phyloP scores from a whole-genome alignment of 2,329 filamentous ascomycete species.

The Tympanopsis confertula region DNA sequence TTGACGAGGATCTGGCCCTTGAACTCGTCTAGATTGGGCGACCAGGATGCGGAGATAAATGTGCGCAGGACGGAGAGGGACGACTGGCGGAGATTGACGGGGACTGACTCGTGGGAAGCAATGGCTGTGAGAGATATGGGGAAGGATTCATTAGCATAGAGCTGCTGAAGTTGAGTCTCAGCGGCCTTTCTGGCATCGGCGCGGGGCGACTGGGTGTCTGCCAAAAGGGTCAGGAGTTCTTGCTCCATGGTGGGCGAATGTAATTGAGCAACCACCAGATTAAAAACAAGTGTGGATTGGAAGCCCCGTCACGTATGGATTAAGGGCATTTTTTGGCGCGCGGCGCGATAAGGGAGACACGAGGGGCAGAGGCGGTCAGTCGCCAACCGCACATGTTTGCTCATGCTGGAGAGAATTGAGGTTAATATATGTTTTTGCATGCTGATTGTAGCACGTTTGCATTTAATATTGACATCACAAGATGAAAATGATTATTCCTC shows the following conservation, averaged over 20 bases:
- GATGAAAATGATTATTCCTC: no score
- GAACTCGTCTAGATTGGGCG: slow-evolving; percentile 60
- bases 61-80: slow-evolving; percentile 70
- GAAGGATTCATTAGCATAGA: slow-evolving; percentile 60
- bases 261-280: not conserved
- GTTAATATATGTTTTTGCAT: no score
- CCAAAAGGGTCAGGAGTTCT: slow-evolving; percentile 77
- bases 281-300: no score
- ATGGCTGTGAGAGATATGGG: slow-evolving; percentile 72
- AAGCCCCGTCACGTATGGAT: no score
- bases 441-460: no score
- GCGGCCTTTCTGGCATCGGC: slow-evolving; percentile 73
- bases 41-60: slow-evolving; percentile 81
- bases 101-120: slow-evolving; percentile 63
- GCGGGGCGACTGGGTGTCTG: slow-evolving; percentile 70
- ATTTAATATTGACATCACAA: no score
- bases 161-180: slow-evolving; percentile 68
- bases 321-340: no score
- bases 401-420: no score
- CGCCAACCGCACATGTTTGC: no score
- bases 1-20: slow-evolving; percentile 55
- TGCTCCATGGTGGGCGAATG: slow-evolving; percentile 64
- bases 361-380: no score
- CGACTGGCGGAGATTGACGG: slow-evolving; percentile 68
- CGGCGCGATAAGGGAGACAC: no score